Base-by-base conservation (phyloP, 2,329 filamentous ascomycete species). In the Verticillium isaacii region DNA sequence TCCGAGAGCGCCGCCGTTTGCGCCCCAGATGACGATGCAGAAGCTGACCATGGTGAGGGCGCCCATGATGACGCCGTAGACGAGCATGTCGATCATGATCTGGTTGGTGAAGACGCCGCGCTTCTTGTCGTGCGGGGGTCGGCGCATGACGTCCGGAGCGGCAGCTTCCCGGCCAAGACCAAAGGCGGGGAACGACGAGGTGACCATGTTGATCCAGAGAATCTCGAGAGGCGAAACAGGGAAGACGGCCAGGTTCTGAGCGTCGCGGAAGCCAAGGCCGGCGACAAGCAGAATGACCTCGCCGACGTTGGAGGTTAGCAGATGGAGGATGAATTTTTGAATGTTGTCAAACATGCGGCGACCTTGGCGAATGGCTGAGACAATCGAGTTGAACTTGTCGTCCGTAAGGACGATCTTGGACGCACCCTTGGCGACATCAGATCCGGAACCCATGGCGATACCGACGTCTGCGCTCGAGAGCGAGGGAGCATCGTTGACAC, bases 201-300 rank as follows among this genome's bases (percentile, higher is more conserved):
- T 97, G 61, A 95, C 85, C 90, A 96, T 94, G 75, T 96, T 96
- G 73, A 97, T 92, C 92, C 92, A 97, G 63, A 97, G 84, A 65
- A 96, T 94, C 69, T 96, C 89, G 12, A 96, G 86, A 0, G 93
- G 92, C 0, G 91, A 87, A 55, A 96, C 85, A 5, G 92, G 93
- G 74, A 96, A 96, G 11, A 96, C 92, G 0, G 92, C 95, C 64
- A 91, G 83, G 9, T 85, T 83, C 11, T 81, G 78, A 2, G 75
- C 67, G 70, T 96, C 93, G 69, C 92, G 90, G 78, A 96, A 96
- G 0, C 82, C 89, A 4, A 96, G 85, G 60, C 93, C 93, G 45
- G 92, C 88, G 32, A 96, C 86, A 17, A 96, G 81, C 1, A 92
- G 88, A 64, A 91, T 88, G 8, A 93, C 93, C 71, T 96, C 90